Conservation (phyloP, 441 rosid species). For the Adansonia madagascariensis region DNA sequence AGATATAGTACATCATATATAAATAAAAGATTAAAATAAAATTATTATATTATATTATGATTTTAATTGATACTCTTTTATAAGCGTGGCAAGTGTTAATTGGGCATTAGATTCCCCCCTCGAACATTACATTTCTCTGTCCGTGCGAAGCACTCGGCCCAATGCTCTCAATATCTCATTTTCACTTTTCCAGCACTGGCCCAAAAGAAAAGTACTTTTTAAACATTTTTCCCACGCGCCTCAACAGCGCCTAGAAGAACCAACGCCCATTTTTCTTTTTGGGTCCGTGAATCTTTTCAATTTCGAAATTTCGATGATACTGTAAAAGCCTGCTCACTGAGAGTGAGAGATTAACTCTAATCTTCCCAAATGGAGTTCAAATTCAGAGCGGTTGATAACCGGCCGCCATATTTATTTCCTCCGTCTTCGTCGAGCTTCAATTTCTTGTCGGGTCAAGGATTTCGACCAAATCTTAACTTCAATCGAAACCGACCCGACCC, state of each 20-base stretch:
- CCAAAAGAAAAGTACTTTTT: too few species aligned
- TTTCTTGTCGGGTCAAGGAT: conserved; percentile 32
- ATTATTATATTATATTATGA: too few species aligned
- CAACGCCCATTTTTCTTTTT: background rate
- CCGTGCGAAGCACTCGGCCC: too few species aligned
- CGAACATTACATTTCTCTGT: too few species aligned
- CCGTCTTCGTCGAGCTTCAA: conserved; percentile 27
- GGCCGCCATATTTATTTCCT: conserved; percentile 26
- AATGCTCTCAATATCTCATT: too few species aligned
- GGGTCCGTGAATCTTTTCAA: background rate
- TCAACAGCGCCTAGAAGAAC: background rate
- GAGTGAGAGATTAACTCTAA: background rate
- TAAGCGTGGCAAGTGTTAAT: too few species aligned
- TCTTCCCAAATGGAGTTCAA: conserved; percentile 50
- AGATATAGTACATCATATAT: too few species aligned
- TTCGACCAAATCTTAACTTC: conserved; percentile 23
- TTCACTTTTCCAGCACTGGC: too few species aligned
- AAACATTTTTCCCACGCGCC: background rate
- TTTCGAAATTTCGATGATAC: too few species aligned
- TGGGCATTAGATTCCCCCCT: too few species aligned
- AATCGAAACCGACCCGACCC: conserved; percentile 22
- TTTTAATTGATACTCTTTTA: too few species aligned
- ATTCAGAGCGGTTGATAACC: conserved; percentile 46
- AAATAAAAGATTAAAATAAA: too few species aligned
- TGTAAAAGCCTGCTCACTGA: background rate